Percentiles rank a stretch among this genome's conserved stretches.
These are phyloP conservation scores for Neurospora sp. DNA, from an alignment of 495 filamentous ascomycete genomes.

Conservation along the genomic window DNA sequence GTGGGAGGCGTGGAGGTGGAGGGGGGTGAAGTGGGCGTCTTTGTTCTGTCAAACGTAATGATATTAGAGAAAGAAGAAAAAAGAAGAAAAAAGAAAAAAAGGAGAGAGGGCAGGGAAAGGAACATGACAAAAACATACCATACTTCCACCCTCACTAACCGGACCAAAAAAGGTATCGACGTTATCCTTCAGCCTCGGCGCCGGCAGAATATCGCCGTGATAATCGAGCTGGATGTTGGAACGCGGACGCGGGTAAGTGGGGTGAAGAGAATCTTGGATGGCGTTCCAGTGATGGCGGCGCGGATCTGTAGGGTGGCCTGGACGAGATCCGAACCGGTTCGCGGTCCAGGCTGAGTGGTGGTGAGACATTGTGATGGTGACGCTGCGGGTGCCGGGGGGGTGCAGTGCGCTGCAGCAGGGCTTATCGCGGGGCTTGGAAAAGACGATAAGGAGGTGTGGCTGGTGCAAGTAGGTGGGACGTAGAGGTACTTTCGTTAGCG, in stretches of 20 bases:
- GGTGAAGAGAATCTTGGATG: not conserved
- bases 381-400: not conserved
- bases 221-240: not conserved
- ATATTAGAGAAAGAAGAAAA: not conserved
- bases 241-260: not conserved
- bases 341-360: not conserved
- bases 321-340: not conserved
- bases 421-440: not conserved
- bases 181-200: not conserved
- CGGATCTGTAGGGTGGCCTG: not conserved
- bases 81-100: not conserved
- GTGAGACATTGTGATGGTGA: not conserved
- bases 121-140: not conserved
- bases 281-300: not conserved
- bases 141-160: not conserved
- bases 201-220: not conserved
- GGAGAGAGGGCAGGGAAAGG: not conserved
- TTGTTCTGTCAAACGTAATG: constrained; percentile 53
- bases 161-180: not conserved
- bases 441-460: not conserved
- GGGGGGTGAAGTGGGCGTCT: constrained; percentile 76
- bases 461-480: not conserved
- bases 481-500: not conserved
- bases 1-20: constrained; percentile 74
- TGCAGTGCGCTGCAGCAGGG: not conserved